These are phyloP conservation scores for Alternaria triticina DNA, from an alignment of 2,329 filamentous ascomycete genomes.

Conservation along the genomic window DNA sequence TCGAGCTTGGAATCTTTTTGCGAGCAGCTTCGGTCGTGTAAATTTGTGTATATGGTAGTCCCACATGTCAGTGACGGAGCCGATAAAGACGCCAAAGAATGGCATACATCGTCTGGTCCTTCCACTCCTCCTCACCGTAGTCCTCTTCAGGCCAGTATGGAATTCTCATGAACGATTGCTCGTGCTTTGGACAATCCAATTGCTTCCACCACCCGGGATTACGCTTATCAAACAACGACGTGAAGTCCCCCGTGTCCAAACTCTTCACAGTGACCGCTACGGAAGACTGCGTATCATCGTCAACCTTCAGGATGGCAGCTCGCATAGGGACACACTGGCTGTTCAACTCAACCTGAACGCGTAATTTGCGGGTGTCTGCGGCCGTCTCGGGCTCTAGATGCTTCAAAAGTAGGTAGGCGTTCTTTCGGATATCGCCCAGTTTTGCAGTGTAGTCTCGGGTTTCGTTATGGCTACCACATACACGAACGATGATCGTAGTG, in stretches of 20 bases:
- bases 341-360: not conserved
- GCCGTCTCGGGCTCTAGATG: not conserved
- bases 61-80: not conserved
- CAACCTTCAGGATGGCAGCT: not conserved
- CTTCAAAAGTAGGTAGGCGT: not conserved
- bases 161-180: no score
- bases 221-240: not conserved
- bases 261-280: rapidly evolving
- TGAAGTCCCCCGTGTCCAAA: not conserved
- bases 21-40: no score
- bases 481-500: not conserved
- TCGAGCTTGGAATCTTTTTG: no score
- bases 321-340: not conserved
- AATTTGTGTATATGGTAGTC: not conserved
- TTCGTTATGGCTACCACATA: not conserved
- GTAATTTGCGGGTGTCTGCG: not conserved
- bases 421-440: rapidly evolving
- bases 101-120: not conserved
- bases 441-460: not conserved
- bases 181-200: no score
- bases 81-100: not conserved
- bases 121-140: no score
- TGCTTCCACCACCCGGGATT: not conserved
- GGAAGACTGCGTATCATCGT: not conserved
- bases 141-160: no score